These are phyloP conservation scores for Tulasnella sp. DNA, from an alignment of 768 basidiomycete species.

Conservation along the genomic window DNA sequence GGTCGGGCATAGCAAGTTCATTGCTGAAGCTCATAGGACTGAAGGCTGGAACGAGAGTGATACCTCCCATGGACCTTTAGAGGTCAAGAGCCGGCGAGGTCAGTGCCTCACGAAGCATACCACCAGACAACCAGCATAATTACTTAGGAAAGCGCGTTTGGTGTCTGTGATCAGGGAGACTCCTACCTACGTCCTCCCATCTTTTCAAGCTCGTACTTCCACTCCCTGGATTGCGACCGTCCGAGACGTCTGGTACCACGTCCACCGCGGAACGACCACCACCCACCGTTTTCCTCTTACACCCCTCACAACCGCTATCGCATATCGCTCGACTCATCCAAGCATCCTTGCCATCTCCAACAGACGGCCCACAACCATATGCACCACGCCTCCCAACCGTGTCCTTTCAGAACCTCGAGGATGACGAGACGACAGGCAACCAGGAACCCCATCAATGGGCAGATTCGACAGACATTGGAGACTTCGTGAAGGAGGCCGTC, in stretches of 20 bases:
- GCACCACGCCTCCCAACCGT: slow-evolving; percentile 31
- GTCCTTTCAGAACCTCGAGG: slow-evolving; percentile 36
- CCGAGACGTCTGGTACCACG: background rate
- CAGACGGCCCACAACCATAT: slow-evolving; percentile 21
- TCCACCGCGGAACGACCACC: slow-evolving; percentile 17
- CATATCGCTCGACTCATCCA: slow-evolving; percentile 49
- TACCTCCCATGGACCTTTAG: background rate
- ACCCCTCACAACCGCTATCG: slow-evolving; percentile 57
- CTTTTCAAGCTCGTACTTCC: slow-evolving; percentile 57
- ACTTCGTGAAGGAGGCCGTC: slow-evolving; percentile 55
- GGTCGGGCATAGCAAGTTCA: background rate
- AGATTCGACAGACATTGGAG: slow-evolving; percentile 50
- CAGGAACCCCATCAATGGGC: slow-evolving; percentile 44
- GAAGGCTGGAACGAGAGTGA: slow-evolving; percentile 3
- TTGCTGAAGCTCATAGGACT: slow-evolving; percentile 8
- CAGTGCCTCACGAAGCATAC: background rate
- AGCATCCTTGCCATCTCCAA: slow-evolving; percentile 26
- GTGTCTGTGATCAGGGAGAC: too few relatives aligned
- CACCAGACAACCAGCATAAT: background rate
- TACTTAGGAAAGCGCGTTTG: too few relatives aligned
- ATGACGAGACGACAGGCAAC: slow-evolving; percentile 19
- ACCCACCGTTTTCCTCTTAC: slow-evolving; percentile 49
- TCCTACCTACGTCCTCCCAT: slow-evolving; percentile 50
- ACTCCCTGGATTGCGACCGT: slow-evolving; percentile 25
- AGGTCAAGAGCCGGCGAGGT: background rate